A percentile compares a stretch with the other conserved stretches of the same genome.
Evolutionary conservation across 176 grass and related monocot species (phyloP).

Genomic region (Oryza meridionalis): DNA sequence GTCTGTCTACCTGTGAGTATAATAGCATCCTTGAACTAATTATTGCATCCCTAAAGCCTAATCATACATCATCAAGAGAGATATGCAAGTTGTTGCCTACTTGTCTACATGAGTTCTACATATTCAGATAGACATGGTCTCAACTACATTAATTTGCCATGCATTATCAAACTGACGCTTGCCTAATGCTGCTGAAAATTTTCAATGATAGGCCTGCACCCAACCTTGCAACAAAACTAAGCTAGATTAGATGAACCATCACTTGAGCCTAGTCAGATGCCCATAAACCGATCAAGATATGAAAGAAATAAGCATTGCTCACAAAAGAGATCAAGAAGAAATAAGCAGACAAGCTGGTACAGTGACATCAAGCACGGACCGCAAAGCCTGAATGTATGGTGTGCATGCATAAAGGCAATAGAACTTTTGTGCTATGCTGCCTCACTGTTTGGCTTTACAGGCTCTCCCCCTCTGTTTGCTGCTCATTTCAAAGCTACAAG

Average conservation of each 20-base stretch:
- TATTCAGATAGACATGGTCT: slow-evolving; percentile 13
- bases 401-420: slow-evolving; percentile 33
- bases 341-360: not conserved
- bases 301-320: not conserved
- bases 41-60: not conserved
- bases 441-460: slow-evolving; percentile 39
- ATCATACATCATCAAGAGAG: not conserved
- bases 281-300: not conserved
- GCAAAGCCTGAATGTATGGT: not conserved
- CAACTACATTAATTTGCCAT: not conserved
- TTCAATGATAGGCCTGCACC: not conserved
- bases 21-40: slow-evolving; percentile 13
- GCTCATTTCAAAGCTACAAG: slow-evolving; percentile 17
- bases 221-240: not conserved
- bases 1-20: not conserved
- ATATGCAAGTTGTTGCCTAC: not conserved
- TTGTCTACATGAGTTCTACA: not conserved
- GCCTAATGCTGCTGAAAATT: not conserved
- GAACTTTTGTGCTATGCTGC: slow-evolving; percentile 16
- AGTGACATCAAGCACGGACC: slow-evolving; percentile 26
- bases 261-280: not conserved
- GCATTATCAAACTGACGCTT: slow-evolving; percentile 6
- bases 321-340: not conserved
- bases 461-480: slow-evolving; percentile 11
- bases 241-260: not conserved